phyloP scores from a whole-genome alignment of 805 yeast genomes.

The Yarrowia yakushimensis region DNA sequence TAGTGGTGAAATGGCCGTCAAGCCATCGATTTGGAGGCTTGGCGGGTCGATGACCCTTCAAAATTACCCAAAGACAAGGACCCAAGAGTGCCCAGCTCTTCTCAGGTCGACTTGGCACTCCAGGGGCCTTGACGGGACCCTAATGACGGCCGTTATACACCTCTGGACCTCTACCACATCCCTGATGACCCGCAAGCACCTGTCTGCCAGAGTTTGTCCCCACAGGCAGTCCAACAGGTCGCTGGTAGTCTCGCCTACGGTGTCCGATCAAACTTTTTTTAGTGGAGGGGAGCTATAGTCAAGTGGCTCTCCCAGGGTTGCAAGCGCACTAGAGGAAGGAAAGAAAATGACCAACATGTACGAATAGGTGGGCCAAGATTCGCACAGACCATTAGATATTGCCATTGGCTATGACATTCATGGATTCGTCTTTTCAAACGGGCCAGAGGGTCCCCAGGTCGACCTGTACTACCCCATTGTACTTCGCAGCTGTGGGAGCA shows the following conservation, averaged over 20 bases:
- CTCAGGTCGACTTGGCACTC: slow-evolving; percentile 5
- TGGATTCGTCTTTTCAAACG: neutral
- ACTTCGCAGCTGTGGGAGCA: too few relatives aligned
- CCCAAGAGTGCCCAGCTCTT: slow-evolving; percentile 19
- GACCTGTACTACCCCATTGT: too few relatives aligned
- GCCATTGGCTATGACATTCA: neutral
- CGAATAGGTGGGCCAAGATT: neutral
- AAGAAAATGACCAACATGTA: neutral
- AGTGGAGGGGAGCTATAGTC: neutral
- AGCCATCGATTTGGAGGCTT: slow-evolving; percentile 12
- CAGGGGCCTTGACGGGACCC: neutral
- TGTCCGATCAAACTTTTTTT: neutral
- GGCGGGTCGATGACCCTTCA: neutral
- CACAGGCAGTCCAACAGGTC: neutral
- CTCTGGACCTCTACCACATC: neutral
- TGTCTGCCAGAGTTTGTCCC: neutral
- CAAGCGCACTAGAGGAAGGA: slow-evolving; percentile 8
- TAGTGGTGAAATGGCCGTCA: neutral
- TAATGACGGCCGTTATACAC: neutral
- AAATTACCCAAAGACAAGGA: neutral
- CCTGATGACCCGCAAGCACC: neutral
- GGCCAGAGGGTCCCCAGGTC: too few relatives aligned
- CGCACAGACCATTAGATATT: neutral
- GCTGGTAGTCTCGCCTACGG: neutral
- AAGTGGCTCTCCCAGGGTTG: slow-evolving; percentile 9